Evolutionary conservation across 352 stramenopile genomes (phyloP).

Genomic region (Saprolegnia parasitica): DNA sequence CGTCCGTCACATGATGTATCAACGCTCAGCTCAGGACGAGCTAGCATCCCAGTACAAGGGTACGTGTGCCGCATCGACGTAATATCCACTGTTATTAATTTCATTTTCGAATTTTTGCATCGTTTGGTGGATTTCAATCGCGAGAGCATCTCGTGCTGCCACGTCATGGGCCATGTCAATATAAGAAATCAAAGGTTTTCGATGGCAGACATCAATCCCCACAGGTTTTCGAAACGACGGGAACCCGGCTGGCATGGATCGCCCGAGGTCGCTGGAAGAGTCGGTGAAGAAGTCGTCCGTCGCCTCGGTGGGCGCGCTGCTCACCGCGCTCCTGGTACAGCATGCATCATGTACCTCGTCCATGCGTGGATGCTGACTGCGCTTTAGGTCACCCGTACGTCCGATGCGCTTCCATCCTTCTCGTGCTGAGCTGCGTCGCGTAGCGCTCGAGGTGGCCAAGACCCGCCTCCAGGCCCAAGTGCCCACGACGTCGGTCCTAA

Average conservation of each 20-base stretch:
- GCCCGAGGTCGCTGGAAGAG: constrained; percentile 46
- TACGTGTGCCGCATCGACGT: no score
- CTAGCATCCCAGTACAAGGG: no score
- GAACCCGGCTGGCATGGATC: neutral
- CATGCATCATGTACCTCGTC: constrained; percentile 23
- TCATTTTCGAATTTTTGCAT: no score
- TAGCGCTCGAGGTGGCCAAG: constrained; percentile 83
- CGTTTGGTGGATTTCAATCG: no score
- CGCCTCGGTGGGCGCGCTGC: constrained; percentile 57
- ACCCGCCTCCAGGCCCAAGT: constrained; percentile 74
- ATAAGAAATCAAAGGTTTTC: neutral
- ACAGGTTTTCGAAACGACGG: neutral
- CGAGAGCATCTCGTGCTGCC: neutral
- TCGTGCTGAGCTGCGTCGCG: constrained; percentile 14
- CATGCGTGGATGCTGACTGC: neutral
- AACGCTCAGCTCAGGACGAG: no score
- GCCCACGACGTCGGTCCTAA: constrained; percentile 30
- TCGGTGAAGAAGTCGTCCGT: constrained; percentile 57
- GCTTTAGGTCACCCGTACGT: constrained; percentile 63
- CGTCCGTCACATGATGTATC: no score
- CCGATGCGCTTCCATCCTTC: constrained; percentile 1
- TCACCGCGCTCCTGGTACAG: constrained; percentile 61
- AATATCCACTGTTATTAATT: no score
- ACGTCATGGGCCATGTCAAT: neutral
- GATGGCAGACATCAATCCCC: neutral